Evolutionary conservation across 176 grass and related monocot genomes (phyloP).

Genomic region (Zoysia japonica): DNA sequence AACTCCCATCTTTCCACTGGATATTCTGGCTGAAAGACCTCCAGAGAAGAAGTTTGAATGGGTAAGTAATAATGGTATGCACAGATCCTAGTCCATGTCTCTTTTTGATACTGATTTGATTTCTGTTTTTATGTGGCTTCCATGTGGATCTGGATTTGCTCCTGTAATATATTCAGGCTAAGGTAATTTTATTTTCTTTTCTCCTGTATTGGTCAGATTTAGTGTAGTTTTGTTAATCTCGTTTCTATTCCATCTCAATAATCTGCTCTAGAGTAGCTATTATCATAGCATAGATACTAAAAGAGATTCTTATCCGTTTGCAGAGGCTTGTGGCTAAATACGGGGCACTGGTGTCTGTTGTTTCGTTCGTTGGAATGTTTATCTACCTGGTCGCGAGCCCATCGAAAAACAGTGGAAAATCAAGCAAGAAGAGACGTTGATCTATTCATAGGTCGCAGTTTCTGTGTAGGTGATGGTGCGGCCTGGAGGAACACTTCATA

Average conservation of each 20-base stretch:
- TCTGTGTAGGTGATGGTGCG: slow-evolving; percentile 26
- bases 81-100: not conserved
- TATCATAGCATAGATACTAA: not conserved
- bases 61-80: slow-evolving; percentile 47
- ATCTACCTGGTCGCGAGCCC: slow-evolving; percentile 76
- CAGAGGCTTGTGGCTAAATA: slow-evolving; percentile 77
- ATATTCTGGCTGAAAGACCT: slow-evolving; percentile 81
- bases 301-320: slow-evolving; percentile 16
- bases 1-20: slow-evolving; percentile 67
- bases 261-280: not conserved
- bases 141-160: slow-evolving; percentile 10
- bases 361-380: slow-evolving; percentile 62
- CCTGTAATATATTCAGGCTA: slow-evolving; percentile 56
- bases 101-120: slow-evolving; percentile 22
- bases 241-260: not conserved
- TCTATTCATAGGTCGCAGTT: not conserved
- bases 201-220: not conserved
- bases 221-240: not conserved
- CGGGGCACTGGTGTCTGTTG: slow-evolving; percentile 68
- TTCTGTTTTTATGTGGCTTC: slow-evolving; percentile 24
- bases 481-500: slow-evolving; percentile 10
- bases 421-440: slow-evolving; percentile 91
- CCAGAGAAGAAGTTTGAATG: slow-evolving; percentile 93
- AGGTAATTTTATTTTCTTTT: slow-evolving; percentile 50
- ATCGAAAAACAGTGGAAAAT: slow-evolving; percentile 56